These are phyloP conservation scores for Umbelopsis sp. DNA, from an alignment of 192 early-diverging fungal genomes.

Conservation along the genomic window DNA sequence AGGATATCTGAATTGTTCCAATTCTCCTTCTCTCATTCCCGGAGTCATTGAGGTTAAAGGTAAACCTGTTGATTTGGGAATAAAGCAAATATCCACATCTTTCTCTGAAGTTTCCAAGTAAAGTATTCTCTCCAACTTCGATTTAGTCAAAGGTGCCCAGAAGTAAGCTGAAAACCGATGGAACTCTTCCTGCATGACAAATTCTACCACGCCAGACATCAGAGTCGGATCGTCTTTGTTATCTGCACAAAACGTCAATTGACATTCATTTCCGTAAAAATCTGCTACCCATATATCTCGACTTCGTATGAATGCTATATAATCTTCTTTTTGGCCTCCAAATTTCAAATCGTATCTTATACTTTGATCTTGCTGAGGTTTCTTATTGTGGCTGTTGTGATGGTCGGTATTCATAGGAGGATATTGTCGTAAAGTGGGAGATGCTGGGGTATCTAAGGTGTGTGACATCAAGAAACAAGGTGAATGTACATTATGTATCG, in stretches of 20 bases:
- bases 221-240: constrained; percentile 45
- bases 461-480: neutral
- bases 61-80: constrained; percentile 1
- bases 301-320: constrained; percentile 61
- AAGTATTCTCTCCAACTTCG: constrained; percentile 50
- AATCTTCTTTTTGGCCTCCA: constrained; percentile 51
- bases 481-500: neutral
- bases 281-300: constrained; percentile 66
- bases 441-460: neutral
- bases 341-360: constrained; percentile 57
- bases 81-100: constrained; percentile 49
- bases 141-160: constrained; percentile 45
- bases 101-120: constrained; percentile 62
- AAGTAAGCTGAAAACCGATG: constrained; percentile 66
- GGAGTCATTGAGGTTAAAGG: constrained; percentile 16
- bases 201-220: constrained; percentile 64
- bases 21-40: constrained; percentile 37
- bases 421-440: constrained; percentile 9
- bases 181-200: constrained; percentile 80
- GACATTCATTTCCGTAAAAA: constrained; percentile 53
- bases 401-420: constrained; percentile 18
- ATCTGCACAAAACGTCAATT: constrained; percentile 58
- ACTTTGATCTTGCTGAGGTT: neutral
- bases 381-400: neutral
- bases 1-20: constrained; percentile 62